phyloP scores from a whole-genome alignment of 2,329 filamentous ascomycete genomes.

The Colletotrichum lentis region DNA sequence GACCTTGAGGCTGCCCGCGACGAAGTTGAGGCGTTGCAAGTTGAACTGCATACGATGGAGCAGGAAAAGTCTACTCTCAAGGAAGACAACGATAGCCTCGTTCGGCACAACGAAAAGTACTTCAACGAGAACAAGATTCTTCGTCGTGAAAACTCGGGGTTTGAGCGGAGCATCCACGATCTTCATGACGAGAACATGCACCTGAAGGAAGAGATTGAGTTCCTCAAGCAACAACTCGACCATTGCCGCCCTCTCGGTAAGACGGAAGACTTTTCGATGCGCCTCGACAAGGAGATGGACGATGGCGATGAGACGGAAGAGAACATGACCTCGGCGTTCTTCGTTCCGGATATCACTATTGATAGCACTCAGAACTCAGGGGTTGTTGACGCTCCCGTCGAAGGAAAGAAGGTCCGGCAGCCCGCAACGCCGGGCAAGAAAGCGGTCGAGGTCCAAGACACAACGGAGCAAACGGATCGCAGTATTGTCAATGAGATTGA shows the following conservation, averaged over 20 bases:
- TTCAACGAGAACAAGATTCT: constrained; percentile 62
- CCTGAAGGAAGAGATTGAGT: constrained; percentile 58
- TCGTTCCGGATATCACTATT: constrained; percentile 66
- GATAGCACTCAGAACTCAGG: constrained; percentile 51
- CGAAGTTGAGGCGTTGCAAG: constrained; percentile 52
- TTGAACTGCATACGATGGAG: constrained; percentile 50
- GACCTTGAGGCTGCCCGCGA: constrained; percentile 54
- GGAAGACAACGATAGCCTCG: constrained; percentile 61
- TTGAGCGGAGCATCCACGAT: constrained; percentile 56
- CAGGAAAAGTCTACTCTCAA: constrained; percentile 57
- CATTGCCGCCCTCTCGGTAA: constrained; percentile 51
- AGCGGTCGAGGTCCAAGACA: constrained; percentile 43
- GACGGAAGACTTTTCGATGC: constrained; percentile 47
- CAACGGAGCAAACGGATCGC: constrained; percentile 43
- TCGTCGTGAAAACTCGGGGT: constrained; percentile 57
- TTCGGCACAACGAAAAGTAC: constrained; percentile 64
- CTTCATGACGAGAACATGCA: constrained; percentile 58
- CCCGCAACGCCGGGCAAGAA: constrained; percentile 47
- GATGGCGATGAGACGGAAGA: constrained; percentile 48
- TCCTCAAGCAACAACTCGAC: constrained; percentile 56
- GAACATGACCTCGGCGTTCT: constrained; percentile 67
- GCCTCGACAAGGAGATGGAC: constrained; percentile 46
- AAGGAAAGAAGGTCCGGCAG: constrained; percentile 29
- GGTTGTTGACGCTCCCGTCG: constrained; percentile 32
- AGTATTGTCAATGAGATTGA: constrained; percentile 36